These are phyloP conservation scores for Eremochloa ophiuroides DNA, from an alignment of 176 grass and related monocot species.

Conservation along the genomic window DNA sequence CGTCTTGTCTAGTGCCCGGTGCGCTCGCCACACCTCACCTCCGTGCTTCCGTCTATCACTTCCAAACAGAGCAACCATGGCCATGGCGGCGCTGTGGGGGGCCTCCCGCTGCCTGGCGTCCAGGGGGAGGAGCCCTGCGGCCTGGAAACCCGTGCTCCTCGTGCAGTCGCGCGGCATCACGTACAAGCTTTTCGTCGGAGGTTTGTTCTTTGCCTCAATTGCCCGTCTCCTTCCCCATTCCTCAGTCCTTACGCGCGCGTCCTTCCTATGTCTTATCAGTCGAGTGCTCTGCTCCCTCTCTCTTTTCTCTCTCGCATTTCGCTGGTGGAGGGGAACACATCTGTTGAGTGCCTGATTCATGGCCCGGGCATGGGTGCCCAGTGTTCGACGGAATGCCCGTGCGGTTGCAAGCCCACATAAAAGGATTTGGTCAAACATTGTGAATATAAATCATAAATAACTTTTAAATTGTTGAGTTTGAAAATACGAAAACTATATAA, in stretches of 20 bases:
- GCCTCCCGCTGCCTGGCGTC: conserved; percentile 27
- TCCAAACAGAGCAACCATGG: conserved; percentile 15
- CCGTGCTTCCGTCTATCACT: neutral
- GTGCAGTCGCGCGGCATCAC: conserved; percentile 39
- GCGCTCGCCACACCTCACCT: neutral
- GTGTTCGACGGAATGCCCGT: conserved; percentile 32
- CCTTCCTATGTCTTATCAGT: neutral
- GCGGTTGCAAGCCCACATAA: neutral
- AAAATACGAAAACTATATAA: too few relatives aligned
- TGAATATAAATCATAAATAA: too few relatives aligned
- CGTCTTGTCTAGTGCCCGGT: too few relatives aligned
- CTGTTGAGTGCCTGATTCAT: neutral
- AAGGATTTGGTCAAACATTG: too few relatives aligned
- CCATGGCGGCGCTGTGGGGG: conserved; percentile 25
- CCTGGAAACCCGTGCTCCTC: conserved; percentile 12
- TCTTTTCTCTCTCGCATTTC: neutral
- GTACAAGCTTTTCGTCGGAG: conserved; percentile 45
- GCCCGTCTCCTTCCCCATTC: neutral
- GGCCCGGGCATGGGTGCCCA: neutral
- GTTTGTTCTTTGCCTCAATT: neutral
- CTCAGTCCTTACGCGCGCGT: neutral
- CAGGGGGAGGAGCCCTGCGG: neutral
- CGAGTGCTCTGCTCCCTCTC: neutral
- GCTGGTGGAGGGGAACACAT: neutral
- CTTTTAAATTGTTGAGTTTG: too few relatives aligned